A percentile compares a stretch with the other conserved stretches of the same genome.
Evolutionary conservation across 768 basidiomycete genomes (phyloP).

Genomic region (Brasilioporus rufonigricans): DNA sequence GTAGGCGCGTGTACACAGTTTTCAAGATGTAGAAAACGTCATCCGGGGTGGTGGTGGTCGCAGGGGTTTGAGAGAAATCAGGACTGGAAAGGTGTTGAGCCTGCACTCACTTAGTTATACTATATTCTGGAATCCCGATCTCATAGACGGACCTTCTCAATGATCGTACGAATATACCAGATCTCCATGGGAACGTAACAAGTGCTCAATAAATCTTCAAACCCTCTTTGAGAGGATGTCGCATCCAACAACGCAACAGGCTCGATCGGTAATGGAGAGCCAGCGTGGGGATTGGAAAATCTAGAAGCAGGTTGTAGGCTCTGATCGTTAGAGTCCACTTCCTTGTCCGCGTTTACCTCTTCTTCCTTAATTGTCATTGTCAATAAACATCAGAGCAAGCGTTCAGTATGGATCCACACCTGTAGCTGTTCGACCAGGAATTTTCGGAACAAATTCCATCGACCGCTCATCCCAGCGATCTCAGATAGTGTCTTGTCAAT

Average conservation of each 20-base stretch:
- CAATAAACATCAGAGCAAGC: background rate
- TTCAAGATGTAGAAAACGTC: constrained; percentile 97
- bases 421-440: constrained; percentile 76
- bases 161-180: constrained; percentile 85
- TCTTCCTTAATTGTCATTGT: constrained; percentile 18
- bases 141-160: constrained; percentile 69
- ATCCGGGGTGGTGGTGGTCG: constrained; percentile 79
- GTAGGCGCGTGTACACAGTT: constrained; percentile 68
- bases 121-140: background rate
- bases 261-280: background rate
- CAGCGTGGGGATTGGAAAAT: background rate
- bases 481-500: constrained; percentile 90
- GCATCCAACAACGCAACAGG: constrained; percentile 37
- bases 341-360: constrained; percentile 5
- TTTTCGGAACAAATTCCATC: constrained; percentile 89
- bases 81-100: constrained; percentile 82
- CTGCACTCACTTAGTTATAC: constrained; percentile 38
- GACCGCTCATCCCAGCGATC: constrained; percentile 81
- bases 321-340: constrained; percentile 1
- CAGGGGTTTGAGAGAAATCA: constrained; percentile 62
- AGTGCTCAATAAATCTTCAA: constrained; percentile 62
- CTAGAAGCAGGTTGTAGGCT: background rate
- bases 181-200: constrained; percentile 89
- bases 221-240: constrained; percentile 54
- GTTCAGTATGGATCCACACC: constrained; percentile 37